A percentile compares a stretch with the other conserved stretches of the same genome.
Evolutionary conservation across 345 rosid species (phyloP).

Genomic region (Hypericum androsaemum): DNA sequence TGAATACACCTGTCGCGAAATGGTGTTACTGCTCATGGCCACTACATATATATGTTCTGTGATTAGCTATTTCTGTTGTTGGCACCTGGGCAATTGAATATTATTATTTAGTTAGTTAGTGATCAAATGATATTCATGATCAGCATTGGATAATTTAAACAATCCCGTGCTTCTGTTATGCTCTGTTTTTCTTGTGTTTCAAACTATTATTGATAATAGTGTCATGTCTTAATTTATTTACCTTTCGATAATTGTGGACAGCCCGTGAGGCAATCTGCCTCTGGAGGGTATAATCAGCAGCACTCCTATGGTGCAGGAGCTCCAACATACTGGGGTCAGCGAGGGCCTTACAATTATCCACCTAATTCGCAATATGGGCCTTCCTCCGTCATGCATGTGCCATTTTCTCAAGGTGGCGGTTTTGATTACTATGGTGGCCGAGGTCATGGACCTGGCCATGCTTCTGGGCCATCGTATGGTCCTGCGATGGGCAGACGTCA

Average conservation of each 20-base stretch:
- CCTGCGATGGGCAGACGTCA: conserved; percentile 35
- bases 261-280: conserved; percentile 43
- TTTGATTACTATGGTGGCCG: conserved; percentile 82
- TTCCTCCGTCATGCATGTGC: conserved; percentile 38
- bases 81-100: too few relatives aligned
- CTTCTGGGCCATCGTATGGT: conserved; percentile 39
- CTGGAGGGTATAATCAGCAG: conserved; percentile 54
- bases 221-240: neutral
- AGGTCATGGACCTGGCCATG: conserved; percentile 38
- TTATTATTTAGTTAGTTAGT: too few relatives aligned
- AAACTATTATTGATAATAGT: neutral
- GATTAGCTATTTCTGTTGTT: too few relatives aligned
- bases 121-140: too few relatives aligned
- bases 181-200: conserved; percentile 8
- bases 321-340: conserved; percentile 64
- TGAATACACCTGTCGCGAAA: too few relatives aligned
- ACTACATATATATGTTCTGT: too few relatives aligned
- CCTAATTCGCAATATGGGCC: conserved; percentile 56
- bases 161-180: too few relatives aligned
- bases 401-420: conserved; percentile 40
- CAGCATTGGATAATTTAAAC: too few relatives aligned
- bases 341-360: conserved; percentile 62
- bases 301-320: conserved; percentile 49
- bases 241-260: conserved; percentile 22
- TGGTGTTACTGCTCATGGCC: too few relatives aligned